Evolutionary conservation across 1,139 yeast species (phyloP), one percentile per base, ranked within the genome.

Genomic region (Protomyces inundatus): DNA sequence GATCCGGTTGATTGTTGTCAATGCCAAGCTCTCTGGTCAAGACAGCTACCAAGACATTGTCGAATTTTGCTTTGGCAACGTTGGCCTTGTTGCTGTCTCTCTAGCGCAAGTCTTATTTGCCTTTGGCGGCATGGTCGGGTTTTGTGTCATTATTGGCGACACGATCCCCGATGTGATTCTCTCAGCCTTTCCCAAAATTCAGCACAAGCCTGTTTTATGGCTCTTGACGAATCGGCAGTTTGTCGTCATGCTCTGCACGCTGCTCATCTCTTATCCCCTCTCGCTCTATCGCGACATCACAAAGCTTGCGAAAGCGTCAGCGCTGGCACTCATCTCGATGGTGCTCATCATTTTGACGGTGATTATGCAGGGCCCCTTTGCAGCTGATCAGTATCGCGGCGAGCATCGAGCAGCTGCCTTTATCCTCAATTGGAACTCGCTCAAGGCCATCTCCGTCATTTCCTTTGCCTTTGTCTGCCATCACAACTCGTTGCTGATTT

Each of bases 381-480:
- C 83, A 14, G 82, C 82, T 10, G 69, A 77, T 0, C 77, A 77
- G 0, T 72, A 79, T 40, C 83, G 80, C 69, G 85, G 86, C 0
- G 70, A 76, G 0, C 76, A 87, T 36, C 72, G 82, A 0, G 68
- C 75, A 0, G 70, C 77, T 1, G 78, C 83, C 55, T 79, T 86
- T 78, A 78, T 88, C 1, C 72, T 89, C 61, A 87, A 86, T 67
- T 75, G 80, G 16, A 84, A 86, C 59, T 77, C 91, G 7, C 89
- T 91, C 72, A 96, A 90, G 73, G 97, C 97, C 1, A 84, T 91
- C 33, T 86, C 95, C 23, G 96, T 91, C 60, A 89, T 91, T 40
- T 90, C 97, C 0, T 91, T 91, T 77, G 95, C 98, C 4, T 81
- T 91, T 70, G 98, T 91, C 3, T 91, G 98, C 72, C 98, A 91